A percentile compares a stretch with the other conserved stretches of the same genome.
phyloP scores from a whole-genome alignment of 192 early-diverging fungal genomes.

The Backusella tarrabulga region DNA sequence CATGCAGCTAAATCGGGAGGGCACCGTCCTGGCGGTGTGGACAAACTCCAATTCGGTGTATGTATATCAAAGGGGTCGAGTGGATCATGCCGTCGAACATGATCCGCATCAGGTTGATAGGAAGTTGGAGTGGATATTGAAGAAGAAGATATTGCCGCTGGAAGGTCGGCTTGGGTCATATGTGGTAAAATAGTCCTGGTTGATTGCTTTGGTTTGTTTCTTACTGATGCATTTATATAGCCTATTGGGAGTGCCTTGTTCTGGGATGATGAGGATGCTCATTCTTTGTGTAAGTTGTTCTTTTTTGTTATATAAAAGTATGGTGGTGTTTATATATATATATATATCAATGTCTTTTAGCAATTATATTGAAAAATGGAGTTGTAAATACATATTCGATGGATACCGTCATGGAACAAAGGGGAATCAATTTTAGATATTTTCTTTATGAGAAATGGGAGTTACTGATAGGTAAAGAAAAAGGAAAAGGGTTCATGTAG shows the following conservation, averaged over 20 bases:
- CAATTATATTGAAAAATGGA: slow-evolving; percentile 2
- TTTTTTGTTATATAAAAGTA: background rate
- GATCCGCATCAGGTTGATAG: background rate
- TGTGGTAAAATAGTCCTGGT: background rate
- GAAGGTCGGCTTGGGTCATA: background rate
- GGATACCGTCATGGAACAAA: background rate
- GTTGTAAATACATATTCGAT: slow-evolving; percentile 10
- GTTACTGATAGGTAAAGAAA: slow-evolving; percentile 9
- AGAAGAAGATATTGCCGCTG: slow-evolving; percentile 1
- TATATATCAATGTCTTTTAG: background rate
- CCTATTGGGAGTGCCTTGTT: background rate
- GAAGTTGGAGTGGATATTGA: slow-evolving; percentile 2
- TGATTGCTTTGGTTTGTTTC: background rate
- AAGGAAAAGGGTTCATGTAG: background rate
- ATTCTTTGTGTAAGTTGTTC: slow-evolving; percentile 13
- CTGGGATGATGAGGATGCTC: background rate
- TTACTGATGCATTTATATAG: background rate
- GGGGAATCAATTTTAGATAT: background rate
- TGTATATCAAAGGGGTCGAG: slow-evolving; percentile 27
- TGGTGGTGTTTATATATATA: too few species aligned
- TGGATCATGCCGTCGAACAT: background rate
- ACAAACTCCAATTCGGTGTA: slow-evolving; percentile 24
- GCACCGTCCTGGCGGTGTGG: slow-evolving; percentile 22
- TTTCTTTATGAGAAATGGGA: slow-evolving; percentile 15
- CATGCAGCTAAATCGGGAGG: slow-evolving; percentile 8